These are phyloP conservation scores for Barnettozyma wickerhamii DNA, from an alignment of 805 yeast species.

Conservation along the genomic window DNA sequence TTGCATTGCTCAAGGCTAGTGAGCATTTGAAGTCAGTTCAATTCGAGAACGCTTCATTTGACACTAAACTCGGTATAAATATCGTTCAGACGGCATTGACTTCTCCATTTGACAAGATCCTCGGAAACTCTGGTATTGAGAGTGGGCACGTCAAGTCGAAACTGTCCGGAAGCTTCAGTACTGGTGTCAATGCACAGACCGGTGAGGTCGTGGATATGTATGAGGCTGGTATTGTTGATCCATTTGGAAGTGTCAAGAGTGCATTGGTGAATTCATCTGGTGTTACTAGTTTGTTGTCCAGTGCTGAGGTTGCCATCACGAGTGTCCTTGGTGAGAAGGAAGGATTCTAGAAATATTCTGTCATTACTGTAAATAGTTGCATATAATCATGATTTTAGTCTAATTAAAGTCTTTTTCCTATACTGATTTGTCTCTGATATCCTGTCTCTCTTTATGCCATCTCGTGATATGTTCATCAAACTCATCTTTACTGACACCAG, in stretches of 20 bases:
- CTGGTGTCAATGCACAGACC: slow-evolving; percentile 88
- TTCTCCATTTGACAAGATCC: slow-evolving; percentile 92
- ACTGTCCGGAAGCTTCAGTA: slow-evolving; percentile 66
- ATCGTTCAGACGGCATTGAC: slow-evolving; percentile 90
- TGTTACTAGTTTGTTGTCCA: slow-evolving; percentile 94
- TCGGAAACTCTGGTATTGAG: slow-evolving; percentile 96
- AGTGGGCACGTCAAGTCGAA: slow-evolving; percentile 74
- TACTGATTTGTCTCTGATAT: slow-evolving; percentile 2
- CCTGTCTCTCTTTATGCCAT: slow-evolving; percentile 5
- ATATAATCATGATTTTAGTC: too few relatives aligned
- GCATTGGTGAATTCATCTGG: slow-evolving; percentile 96
- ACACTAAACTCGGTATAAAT: slow-evolving; percentile 93
- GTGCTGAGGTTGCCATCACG: slow-evolving; percentile 97
- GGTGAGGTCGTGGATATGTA: slow-evolving; percentile 95
- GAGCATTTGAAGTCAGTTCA: slow-evolving; percentile 63
- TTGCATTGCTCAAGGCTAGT: slow-evolving; percentile 93
- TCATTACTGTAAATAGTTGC: slow-evolving; percentile 21
- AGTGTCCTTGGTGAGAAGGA: slow-evolving; percentile 55
- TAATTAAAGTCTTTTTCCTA: too few relatives aligned
- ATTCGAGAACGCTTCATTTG: slow-evolving; percentile 70
- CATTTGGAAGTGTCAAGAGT: slow-evolving; percentile 95
- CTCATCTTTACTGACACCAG: slow-evolving; percentile 8
- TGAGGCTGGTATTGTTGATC: slow-evolving; percentile 96
- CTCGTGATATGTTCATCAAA: slow-evolving; percentile 20
- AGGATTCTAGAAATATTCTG: slow-evolving; percentile 15